phyloP scores from a whole-genome alignment of 2,329 filamentous ascomycete genomes.

The Aspergillus felis region DNA sequence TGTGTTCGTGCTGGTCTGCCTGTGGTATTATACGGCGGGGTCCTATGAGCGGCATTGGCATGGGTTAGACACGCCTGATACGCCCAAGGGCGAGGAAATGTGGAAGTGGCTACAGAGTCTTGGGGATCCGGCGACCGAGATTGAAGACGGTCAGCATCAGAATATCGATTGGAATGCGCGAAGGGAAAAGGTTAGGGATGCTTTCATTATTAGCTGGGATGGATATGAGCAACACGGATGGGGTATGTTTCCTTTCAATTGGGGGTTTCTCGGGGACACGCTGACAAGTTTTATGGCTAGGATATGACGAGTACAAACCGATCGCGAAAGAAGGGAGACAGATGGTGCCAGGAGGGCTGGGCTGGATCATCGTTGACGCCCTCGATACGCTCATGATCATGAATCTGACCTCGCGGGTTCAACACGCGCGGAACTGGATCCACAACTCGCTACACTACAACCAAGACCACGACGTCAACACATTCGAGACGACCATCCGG shows the following conservation, averaged over 20 bases:
- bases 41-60: conserved; percentile 11
- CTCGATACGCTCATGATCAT: conserved; percentile 97
- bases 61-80: conserved; percentile 19
- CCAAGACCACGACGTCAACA: conserved; percentile 92
- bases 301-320: conserved; percentile 75
- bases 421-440: conserved; percentile 86
- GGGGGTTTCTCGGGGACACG: background rate
- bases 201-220: conserved; percentile 88
- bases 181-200: conserved; percentile 78
- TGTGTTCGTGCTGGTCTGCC: conserved; percentile 51
- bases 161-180: conserved; percentile 70
- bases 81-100: conserved; percentile 38
- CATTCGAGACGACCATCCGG: conserved; percentile 95
- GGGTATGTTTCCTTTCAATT: conserved; percentile 57
- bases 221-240: conserved; percentile 90
- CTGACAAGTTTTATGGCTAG: conserved; percentile 25
- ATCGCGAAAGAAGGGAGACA: conserved; percentile 72
- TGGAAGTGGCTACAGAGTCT: conserved; percentile 58
- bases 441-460: conserved; percentile 76
- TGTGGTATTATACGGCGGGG: conserved; percentile 60
- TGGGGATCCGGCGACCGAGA: conserved; percentile 37
- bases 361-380: conserved; percentile 97
- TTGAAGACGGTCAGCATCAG: conserved; percentile 26
- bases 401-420: conserved; percentile 85
- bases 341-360: conserved; percentile 85